Evolutionary conservation across 441 rosid genomes (phyloP).

Genomic region (Adansonia rubrostipa): DNA sequence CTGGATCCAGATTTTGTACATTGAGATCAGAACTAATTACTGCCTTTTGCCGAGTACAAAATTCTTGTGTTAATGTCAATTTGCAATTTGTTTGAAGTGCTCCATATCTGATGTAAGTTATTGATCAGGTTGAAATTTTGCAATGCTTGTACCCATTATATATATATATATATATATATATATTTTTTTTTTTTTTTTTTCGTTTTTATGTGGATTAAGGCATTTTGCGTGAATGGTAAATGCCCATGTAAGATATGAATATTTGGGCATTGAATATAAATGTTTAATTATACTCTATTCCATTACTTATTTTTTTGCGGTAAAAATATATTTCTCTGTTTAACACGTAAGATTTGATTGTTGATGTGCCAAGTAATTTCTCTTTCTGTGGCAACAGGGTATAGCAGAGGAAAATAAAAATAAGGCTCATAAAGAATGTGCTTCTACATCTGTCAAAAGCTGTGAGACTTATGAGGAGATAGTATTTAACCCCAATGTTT

Average conservation of each 20-base stretch:
- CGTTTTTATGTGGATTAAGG: neutral
- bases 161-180: neutral
- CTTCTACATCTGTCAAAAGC: conserved; percentile 41
- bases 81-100: conserved; percentile 25
- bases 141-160: neutral
- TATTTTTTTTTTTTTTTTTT: too few species aligned
- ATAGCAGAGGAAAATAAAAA: conserved; percentile 37
- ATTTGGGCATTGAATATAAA: neutral
- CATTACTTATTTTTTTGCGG: neutral
- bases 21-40: conserved; percentile 93
- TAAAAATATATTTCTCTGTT: conserved; percentile 1
- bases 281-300: neutral
- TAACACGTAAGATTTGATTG: neutral
- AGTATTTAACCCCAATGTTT: conserved; percentile 91
- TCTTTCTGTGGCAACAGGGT: conserved; percentile 44
- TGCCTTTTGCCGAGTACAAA: conserved; percentile 85
- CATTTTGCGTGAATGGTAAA: neutral
- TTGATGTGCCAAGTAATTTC: neutral
- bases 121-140: neutral
- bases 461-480: conserved; percentile 60
- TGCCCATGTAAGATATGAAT: neutral
- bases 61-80: conserved; percentile 15
- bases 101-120: conserved; percentile 27
- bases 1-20: conserved; percentile 93
- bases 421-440: conserved; percentile 42